Evolutionary conservation across 2,329 filamentous ascomycete species (phyloP).

Genomic region (Nigrospora oryzae): DNA sequence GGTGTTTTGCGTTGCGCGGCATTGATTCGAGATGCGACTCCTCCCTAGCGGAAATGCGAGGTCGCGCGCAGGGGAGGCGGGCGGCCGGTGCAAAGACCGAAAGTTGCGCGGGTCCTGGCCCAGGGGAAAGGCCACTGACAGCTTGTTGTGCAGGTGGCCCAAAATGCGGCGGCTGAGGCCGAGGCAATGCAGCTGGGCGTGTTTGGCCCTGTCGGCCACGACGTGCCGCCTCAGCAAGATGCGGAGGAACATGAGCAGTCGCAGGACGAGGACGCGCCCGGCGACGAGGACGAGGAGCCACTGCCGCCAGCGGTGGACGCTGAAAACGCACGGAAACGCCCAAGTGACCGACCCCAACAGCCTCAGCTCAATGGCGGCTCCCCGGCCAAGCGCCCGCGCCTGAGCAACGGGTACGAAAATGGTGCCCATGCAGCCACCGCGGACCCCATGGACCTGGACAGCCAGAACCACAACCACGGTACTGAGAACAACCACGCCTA

Average conservation of each 20-base stretch:
- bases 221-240: constrained; percentile 16
- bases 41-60: not conserved
- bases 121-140: constrained; percentile 26
- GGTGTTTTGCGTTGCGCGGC: not conserved
- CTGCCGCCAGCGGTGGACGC: constrained; percentile 23
- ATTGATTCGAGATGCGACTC: not conserved
- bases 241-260: constrained; percentile 23
- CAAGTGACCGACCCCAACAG: constrained; percentile 33
- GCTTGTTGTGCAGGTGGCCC: constrained; percentile 37
- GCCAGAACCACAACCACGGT: constrained; percentile 29
- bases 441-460: constrained; percentile 54
- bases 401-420: constrained; percentile 54
- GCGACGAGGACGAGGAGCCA: constrained; percentile 17
- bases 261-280: constrained; percentile 22
- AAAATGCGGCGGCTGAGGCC: constrained; percentile 35
- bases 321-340: constrained; percentile 43
- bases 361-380: constrained; percentile 43
- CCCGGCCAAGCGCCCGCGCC: constrained; percentile 47
- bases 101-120: constrained; percentile 16
- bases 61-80: no score
- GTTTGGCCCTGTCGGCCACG: constrained; percentile 45
- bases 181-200: constrained; percentile 41
- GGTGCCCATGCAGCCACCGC: constrained; percentile 26
- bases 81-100: constrained; percentile 5
- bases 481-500: constrained; percentile 51